Conservation (phyloP, 495 filamentous ascomycete genomes). For the Penicillium bialowiezense region DNA sequence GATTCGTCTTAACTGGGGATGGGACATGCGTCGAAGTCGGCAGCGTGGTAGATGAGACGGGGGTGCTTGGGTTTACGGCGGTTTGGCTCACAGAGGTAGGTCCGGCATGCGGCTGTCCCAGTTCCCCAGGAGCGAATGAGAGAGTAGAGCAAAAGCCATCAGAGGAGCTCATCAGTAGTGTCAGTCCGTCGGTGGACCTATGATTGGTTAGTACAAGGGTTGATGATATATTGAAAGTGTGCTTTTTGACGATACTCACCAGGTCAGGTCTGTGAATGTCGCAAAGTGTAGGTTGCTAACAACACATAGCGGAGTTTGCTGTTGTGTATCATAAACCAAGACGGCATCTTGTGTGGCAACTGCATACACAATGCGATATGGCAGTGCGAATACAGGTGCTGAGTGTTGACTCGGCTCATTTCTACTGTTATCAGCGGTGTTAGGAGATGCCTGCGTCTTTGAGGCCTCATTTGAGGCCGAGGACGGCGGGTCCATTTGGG, state of each 20-base stretch:
- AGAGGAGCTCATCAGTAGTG: constrained; percentile 91
- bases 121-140: constrained; percentile 77
- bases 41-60: constrained; percentile 58
- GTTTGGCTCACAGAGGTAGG: constrained; percentile 54
- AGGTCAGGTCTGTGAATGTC: constrained; percentile 94
- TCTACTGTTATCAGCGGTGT: constrained; percentile 50
- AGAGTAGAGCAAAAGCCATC: constrained; percentile 96
- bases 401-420: constrained; percentile 52
- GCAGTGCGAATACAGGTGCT: constrained; percentile 71
- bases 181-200: constrained; percentile 91
- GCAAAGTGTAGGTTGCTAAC: constrained; percentile 97
- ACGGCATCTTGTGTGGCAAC: constrained; percentile 97
- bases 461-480: constrained; percentile 40
- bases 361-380: constrained; percentile 93
- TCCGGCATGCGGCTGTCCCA: constrained; percentile 82
- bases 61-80: constrained; percentile 34
- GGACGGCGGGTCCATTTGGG: constrained; percentile 80
- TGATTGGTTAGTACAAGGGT: constrained; percentile 8
- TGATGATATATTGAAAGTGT: constrained; percentile 21
- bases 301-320: constrained; percentile 84
- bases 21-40: constrained; percentile 65
- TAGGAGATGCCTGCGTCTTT: constrained; percentile 51
- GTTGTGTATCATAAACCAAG: constrained; percentile 96
- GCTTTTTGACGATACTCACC: constrained; percentile 53
- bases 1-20: constrained; percentile 51